Percentiles rank a stretch among this genome's conserved stretches.
These are phyloP conservation scores for Aspergillus tanneri DNA, from an alignment of 2,329 filamentous ascomycete species.

Conservation along the genomic window DNA sequence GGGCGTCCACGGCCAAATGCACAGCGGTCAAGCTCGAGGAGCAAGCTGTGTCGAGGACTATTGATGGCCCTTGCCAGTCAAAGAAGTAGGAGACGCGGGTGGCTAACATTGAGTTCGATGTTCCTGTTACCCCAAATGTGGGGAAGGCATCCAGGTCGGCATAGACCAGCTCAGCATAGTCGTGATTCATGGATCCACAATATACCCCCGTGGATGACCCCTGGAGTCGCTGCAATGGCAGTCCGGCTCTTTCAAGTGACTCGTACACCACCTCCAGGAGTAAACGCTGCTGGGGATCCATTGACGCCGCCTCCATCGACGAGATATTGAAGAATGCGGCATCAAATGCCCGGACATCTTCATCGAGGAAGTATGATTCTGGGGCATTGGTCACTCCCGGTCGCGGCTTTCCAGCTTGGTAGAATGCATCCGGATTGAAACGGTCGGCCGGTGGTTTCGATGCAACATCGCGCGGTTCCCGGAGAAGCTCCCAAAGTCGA, in stretches of 20 bases:
- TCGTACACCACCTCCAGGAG: constrained; percentile 7
- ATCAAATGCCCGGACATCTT: constrained; percentile 3
- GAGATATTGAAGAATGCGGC: constrained; percentile 5
- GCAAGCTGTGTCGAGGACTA: neutral
- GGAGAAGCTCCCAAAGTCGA: neutral
- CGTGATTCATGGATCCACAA: neutral
- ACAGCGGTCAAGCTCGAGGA: neutral
- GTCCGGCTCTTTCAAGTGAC: neutral
- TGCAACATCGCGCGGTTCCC: neutral
- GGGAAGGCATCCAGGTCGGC: neutral
- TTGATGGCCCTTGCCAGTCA: neutral
- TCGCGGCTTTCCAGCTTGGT: neutral
- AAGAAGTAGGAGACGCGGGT: neutral
- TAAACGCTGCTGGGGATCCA: constrained; percentile 10
- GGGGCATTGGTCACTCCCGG: neutral
- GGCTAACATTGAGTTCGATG: neutral
- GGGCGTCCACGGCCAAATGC: neutral
- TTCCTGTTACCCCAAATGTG: neutral
- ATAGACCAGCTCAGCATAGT: neutral
- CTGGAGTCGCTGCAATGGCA: neutral
- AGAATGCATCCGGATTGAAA: neutral
- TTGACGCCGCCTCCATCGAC: neutral
- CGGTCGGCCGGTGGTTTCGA: neutral
- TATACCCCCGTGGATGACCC: neutral
- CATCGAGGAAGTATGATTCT: constrained; percentile 2